Conservation (phyloP, 306 rosid genomes). For the Prunus salicina region DNA sequence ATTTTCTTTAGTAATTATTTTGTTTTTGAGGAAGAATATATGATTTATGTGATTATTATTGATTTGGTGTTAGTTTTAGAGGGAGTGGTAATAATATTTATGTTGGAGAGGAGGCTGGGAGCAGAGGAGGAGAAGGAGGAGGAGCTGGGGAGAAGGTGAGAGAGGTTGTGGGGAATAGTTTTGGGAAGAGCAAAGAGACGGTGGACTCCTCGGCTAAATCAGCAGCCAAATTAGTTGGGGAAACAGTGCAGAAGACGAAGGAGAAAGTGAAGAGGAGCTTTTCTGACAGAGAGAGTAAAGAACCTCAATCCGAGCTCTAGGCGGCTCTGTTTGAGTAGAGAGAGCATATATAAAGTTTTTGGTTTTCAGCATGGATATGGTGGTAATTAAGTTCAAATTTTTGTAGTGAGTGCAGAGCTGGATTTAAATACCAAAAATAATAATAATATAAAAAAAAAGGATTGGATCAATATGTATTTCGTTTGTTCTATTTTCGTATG, state of each 20-base stretch:
- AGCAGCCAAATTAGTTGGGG: slow-evolving; percentile 23
- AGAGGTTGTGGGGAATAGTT: slow-evolving; percentile 23
- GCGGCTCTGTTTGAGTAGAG: background rate
- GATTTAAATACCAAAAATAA: too few relatives aligned
- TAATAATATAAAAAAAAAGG: too few relatives aligned
- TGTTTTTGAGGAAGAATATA: background rate
- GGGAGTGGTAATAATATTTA: background rate
- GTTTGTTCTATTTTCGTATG: too few relatives aligned
- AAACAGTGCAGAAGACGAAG: slow-evolving; percentile 22
- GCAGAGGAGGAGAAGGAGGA: background rate
- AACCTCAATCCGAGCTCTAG: slow-evolving; percentile 1
- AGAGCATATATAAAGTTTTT: background rate
- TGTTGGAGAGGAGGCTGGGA: background rate
- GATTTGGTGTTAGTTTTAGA: slow-evolving; percentile 28
- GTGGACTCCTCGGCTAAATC: slow-evolving; percentile 37
- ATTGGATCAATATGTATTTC: too few relatives aligned
- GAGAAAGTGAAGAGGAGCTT: slow-evolving; percentile 24
- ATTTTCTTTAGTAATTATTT: background rate
- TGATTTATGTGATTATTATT: background rate
- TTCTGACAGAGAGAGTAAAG: background rate
- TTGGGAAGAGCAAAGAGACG: slow-evolving; percentile 20
- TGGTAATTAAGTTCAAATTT: too few relatives aligned
- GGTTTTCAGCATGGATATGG: background rate
- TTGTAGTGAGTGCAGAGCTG: too few relatives aligned
- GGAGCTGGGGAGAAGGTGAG: slow-evolving; percentile 30